phyloP scores from a whole-genome alignment of 257 asterid genomes.

The Solanum gandarillasii region DNA sequence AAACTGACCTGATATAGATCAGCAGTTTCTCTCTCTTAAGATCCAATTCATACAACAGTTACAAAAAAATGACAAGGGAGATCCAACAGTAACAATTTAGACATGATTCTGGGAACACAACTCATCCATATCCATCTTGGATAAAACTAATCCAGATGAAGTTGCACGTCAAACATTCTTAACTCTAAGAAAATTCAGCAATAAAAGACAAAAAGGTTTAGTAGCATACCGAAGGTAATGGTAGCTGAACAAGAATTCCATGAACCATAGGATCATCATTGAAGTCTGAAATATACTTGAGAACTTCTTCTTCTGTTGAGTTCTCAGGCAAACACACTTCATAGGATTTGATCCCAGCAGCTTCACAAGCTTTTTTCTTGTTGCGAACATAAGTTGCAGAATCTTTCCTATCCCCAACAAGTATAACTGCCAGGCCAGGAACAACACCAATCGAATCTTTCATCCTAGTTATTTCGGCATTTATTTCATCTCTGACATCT shows the following conservation, averaged over 20 bases:
- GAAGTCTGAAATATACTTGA: constrained; percentile 47
- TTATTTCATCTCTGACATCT: constrained; percentile 68
- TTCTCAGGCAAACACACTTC: constrained; percentile 73
- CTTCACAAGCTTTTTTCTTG: constrained; percentile 82
- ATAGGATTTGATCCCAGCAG: constrained; percentile 70
- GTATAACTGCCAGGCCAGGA: constrained; percentile 92
- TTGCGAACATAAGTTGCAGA: constrained; percentile 90
- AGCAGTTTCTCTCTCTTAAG: neutral
- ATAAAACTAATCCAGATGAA: neutral
- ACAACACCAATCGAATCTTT: constrained; percentile 64
- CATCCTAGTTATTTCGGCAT: constrained; percentile 61
- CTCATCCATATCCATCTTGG: neutral
- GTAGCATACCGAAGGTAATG: constrained; percentile 75
- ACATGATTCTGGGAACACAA: neutral
- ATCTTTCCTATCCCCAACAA: constrained; percentile 91
- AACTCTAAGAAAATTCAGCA: neutral
- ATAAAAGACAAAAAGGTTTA: neutral
- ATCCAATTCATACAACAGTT: neutral
- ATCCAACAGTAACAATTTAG: neutral
- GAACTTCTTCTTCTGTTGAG: constrained; percentile 68
- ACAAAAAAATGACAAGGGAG: neutral
- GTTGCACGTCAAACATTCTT: neutral
- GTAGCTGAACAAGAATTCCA: constrained; percentile 97
- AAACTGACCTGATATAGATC: neutral
- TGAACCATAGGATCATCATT: constrained; percentile 73